These are phyloP conservation scores for Pseudocercospora musae DNA, from an alignment of 2,329 filamentous ascomycete species.

Conservation along the genomic window DNA sequence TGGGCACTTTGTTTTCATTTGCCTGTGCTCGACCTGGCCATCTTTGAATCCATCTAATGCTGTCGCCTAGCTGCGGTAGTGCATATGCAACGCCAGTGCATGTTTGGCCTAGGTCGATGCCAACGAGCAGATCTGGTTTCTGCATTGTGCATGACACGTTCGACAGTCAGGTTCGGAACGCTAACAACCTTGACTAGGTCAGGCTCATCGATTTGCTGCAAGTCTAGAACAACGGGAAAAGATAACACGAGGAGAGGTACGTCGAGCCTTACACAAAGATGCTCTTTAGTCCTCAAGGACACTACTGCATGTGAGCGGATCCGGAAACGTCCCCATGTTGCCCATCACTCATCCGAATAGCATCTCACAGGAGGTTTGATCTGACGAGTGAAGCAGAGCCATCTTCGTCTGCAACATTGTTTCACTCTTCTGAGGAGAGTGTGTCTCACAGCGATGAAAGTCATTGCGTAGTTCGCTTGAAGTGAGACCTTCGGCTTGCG, in stretches of 20 bases:
- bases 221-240: not conserved
- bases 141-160: not conserved
- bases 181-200: not conserved
- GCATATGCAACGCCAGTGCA: constrained; percentile 2
- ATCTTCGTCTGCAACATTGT: not conserved
- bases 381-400: not conserved
- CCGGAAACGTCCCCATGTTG: not conserved
- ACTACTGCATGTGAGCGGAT: not conserved
- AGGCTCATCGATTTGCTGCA: not conserved
- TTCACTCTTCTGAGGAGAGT: not conserved
- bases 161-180: not conserved
- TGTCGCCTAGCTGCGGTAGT: constrained; percentile 1
- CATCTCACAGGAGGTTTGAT: not conserved
- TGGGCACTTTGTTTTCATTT: constrained; percentile 18
- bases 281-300: not conserved
- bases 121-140: not conserved
- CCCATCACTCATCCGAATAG: not conserved
- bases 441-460: not conserved
- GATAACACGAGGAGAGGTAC: not conserved
- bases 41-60: constrained; percentile 10
- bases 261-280: not conserved
- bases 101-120: not conserved
- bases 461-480: not conserved
- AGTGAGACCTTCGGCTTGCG: not conserved
- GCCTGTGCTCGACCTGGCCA: constrained; percentile 19